Conservation (phyloP, 305 asterid genomes). For the Solanum aculeatissimum region DNA sequence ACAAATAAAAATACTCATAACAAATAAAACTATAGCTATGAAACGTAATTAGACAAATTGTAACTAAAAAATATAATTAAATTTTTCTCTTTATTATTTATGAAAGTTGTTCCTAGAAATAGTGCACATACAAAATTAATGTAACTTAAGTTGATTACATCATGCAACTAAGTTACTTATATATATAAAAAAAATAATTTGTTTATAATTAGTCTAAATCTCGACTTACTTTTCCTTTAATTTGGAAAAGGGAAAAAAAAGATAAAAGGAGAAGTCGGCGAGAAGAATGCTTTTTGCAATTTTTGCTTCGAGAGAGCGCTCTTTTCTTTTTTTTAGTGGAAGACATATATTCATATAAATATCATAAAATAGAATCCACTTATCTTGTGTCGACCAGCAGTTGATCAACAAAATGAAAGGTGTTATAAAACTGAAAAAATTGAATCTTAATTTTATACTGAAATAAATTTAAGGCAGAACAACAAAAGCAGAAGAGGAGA, state of each 20-base stretch:
- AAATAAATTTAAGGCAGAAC: too few relatives aligned
- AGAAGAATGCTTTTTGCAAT: background rate
- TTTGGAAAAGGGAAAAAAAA: background rate
- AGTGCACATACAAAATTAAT: background rate
- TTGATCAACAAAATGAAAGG: background rate
- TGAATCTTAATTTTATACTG: too few relatives aligned
- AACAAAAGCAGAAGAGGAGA: too few relatives aligned
- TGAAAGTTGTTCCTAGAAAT: background rate
- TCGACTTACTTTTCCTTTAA: background rate
- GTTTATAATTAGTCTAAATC: background rate
- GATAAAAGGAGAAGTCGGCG: background rate
- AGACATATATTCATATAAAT: background rate
- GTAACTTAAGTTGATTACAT: background rate
- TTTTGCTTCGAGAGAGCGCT: background rate
- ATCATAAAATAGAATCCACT: background rate
- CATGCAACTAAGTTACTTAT: background rate
- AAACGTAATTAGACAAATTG: too few relatives aligned
- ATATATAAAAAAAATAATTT: background rate
- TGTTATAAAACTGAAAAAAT: too few relatives aligned
- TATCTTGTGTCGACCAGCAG: background rate
- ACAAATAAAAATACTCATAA: too few relatives aligned
- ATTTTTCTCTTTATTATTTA: too few relatives aligned
- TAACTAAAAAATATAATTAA: too few relatives aligned
- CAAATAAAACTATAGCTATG: too few relatives aligned
- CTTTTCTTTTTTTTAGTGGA: background rate